These are phyloP conservation scores for Kondoa malvinella DNA, from an alignment of 768 basidiomycete species.

Conservation along the genomic window DNA sequence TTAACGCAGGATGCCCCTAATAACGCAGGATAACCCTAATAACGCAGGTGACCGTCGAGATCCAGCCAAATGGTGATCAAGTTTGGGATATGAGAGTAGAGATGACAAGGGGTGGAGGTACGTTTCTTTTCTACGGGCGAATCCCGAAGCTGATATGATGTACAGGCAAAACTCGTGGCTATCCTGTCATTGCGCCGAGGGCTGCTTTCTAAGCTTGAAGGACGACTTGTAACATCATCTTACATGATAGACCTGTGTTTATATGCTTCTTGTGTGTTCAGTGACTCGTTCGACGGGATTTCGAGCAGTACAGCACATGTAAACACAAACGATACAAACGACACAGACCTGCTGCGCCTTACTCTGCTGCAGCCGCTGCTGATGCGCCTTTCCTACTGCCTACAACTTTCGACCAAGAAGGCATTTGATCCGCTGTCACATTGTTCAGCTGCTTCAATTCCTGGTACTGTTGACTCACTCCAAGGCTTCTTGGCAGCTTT, in stretches of 20 bases:
- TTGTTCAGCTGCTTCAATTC: not conserved
- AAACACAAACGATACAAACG: too few relatives aligned
- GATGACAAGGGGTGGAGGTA: not conserved
- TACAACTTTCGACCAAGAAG: not conserved
- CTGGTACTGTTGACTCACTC: too few relatives aligned
- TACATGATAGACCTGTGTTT: too few relatives aligned
- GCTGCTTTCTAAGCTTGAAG: not conserved
- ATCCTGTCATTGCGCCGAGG: not conserved
- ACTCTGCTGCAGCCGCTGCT: not conserved
- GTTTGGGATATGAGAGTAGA: not conserved
- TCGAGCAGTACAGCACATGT: too few relatives aligned
- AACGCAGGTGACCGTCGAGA: not conserved
- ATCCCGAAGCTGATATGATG: not conserved
- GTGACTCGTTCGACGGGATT: too few relatives aligned
- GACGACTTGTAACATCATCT: too few relatives aligned
- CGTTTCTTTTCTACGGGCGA: not conserved
- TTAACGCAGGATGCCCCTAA: too few relatives aligned
- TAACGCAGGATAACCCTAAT: too few relatives aligned
- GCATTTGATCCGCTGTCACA: not conserved
- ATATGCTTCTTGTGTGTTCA: too few relatives aligned
- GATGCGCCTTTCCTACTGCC: not conserved
- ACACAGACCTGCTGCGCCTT: too few relatives aligned
- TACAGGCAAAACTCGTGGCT: not conserved
- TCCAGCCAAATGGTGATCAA: not conserved
- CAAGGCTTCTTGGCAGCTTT: too few relatives aligned